Base-by-base conservation (phyloP, 2,329 filamentous ascomycete genomes). In the Talaromyces sp. region DNA sequence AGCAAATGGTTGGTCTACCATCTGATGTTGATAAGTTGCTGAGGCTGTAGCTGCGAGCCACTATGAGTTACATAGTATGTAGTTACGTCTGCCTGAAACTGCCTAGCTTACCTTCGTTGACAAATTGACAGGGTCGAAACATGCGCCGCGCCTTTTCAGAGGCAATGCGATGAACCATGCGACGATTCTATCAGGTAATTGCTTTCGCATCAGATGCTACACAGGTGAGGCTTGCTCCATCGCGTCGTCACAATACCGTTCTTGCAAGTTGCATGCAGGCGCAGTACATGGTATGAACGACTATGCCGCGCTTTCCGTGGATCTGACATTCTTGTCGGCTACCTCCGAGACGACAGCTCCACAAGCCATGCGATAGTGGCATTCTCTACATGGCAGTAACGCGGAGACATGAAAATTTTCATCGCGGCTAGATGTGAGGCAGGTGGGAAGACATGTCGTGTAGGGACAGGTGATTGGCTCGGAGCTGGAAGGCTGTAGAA, bases 221-320 rank as follows among this genome's bases (percentile, higher is more conserved):
- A n/a, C 48, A n/a, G 8, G 3, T 13, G 50, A 37, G 50, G 50
- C 50, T 56, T 56, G 50, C 31, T 11, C 50, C 27, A n/a, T 35
- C 31, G 31, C 27, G 50, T 54, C 50, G 50, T 56, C 50, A 35
- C 50, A 35, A 37, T 35, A 19, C 31, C 24, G 31, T 31, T 31
- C 14, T 50, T 31, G 47, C 47, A 50, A 27, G 19, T 31, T 31
- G 27, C 7, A 31, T 31, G 27, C 39, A 41, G 14, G 11, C 35
- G 13, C 35, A 37, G 27, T 31, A 1, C 43, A 47, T 47, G 13
- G 27, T 31, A 31, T 31, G 27, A 41, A 22, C 37, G 37, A 41
- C 16, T n/a, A 45, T 57, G 56, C 56, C 56, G 56, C 56, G 37
- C 37, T 59, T 59, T 43, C 56, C 56, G 56, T 59, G 37, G 37